A percentile compares a stretch with the other conserved stretches of the same genome.
Evolutionary conservation across 331 rosid species (phyloP).

Genomic region (Rosa hybrid): DNA sequence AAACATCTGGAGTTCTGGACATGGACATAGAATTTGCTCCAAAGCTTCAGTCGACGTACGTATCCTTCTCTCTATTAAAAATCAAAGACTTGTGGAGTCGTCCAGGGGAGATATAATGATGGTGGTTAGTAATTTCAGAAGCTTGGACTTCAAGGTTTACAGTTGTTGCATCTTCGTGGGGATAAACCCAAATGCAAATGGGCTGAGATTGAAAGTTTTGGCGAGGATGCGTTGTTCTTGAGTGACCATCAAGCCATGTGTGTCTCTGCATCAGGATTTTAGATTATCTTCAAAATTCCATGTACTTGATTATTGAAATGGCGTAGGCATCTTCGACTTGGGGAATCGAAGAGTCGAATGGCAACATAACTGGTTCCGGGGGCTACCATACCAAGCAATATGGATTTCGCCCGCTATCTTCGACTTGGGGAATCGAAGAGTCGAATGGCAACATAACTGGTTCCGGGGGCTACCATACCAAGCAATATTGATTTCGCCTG

Average conservation of each 20-base stretch:
- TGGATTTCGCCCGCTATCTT: background rate
- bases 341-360: background rate
- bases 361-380: background rate
- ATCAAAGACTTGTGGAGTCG: background rate
- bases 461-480: background rate
- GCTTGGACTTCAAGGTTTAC: background rate
- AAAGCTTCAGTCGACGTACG: no score
- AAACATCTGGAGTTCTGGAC: no score
- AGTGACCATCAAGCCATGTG: background rate
- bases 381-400: background rate
- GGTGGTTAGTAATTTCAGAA: background rate
- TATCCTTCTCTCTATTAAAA: no score
- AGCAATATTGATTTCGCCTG: background rate
- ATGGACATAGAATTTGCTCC: no score
- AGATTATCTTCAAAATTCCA: background rate
- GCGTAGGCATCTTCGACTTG: background rate
- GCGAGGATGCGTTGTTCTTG: background rate
- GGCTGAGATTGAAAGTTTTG: background rate
- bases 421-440: background rate
- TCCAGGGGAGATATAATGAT: background rate
- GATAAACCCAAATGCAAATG: background rate
- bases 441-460: background rate
- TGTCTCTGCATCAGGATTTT: background rate
- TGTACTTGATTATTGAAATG: background rate
- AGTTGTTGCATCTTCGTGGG: background rate